Base-by-base conservation (phyloP, 2,329 filamentous ascomycete genomes). In the Dothideomycetidae sp. region DNA sequence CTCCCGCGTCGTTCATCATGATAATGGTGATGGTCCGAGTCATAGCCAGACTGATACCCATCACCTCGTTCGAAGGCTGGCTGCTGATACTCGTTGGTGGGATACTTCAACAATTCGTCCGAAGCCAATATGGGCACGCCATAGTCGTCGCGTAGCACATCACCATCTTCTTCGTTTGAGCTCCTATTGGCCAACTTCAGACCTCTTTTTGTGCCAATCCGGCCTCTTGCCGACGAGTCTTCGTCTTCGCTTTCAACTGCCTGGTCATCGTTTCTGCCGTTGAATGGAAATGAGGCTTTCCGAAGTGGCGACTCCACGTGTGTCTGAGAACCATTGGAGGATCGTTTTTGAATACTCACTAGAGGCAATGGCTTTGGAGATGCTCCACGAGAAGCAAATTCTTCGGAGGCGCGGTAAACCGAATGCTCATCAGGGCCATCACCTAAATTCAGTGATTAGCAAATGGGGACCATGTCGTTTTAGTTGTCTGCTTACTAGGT, bases 361-460 rank as follows among this genome's bases (percentile, higher is more conserved):
- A 66, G 15, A 61, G 58, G 11, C 73, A 71, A 34, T 61, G 67
- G 46, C 29, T 47, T 48, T 5, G 80, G 79, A n/a, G 81, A 81
- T 31, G 73, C 68, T 43, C 84, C 75, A 43, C 83, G 78, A 18
- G 78, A 80, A 11, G 76, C 69, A 53, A 85, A 93, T 53, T 93
- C 78, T 46, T 94, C 85, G 9, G 75, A 78, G 10, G 85, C 88
- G 44, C 84, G 73, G 61, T 86, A 93, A 13, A 82, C 90, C 49
- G 93, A 75, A 54, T 96, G 81, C 51, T 96, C 88, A 48, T 81
- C 83, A 2, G 90, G 90, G 3, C 85, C 21, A 26, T 26, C 21
- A n/a, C 21, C 21, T 26, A 26, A 26, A 7, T 7, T 7, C 7
- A 7, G 21, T 26, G 7, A 26, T 7, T 26, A 26, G 21, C 21